Conservation (phyloP, 208 protist genomes). For the Trypanosoma theileri region DNA sequence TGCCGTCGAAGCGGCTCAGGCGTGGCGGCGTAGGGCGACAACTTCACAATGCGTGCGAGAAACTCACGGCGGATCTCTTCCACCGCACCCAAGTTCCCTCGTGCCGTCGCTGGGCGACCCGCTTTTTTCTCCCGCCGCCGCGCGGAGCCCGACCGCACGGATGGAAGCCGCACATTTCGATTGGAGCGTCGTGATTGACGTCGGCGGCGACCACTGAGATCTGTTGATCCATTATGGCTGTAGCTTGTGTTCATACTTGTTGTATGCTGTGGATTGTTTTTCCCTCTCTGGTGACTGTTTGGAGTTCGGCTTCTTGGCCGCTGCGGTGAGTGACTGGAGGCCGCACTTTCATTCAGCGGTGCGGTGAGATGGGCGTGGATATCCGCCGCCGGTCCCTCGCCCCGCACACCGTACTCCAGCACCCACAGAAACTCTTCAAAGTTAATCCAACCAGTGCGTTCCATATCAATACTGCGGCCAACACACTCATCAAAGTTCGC, state of each 20-base stretch:
- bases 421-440: slow-evolving; percentile 46
- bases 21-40: background rate
- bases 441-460: slow-evolving; percentile 29
- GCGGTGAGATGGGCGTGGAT: slow-evolving; percentile 7
- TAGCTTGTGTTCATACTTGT: too few relatives aligned
- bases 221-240: too few relatives aligned
- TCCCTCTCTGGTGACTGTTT: too few relatives aligned
- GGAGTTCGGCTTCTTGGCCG: too few relatives aligned
- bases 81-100: background rate
- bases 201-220: too few relatives aligned
- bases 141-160: background rate
- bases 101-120: background rate
- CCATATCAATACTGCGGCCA: slow-evolving; percentile 31
- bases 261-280: too few relatives aligned
- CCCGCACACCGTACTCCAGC: slow-evolving; percentile 25
- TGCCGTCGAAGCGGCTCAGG: background rate
- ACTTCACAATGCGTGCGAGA: background rate
- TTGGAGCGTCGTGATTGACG: too few relatives aligned
- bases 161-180: too few relatives aligned
- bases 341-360: background rate
- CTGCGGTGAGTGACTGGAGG: background rate
- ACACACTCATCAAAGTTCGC: slow-evolving; percentile 31
- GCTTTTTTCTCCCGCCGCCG: background rate
- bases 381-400: slow-evolving; percentile 14
- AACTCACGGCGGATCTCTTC: background rate